phyloP scores from a whole-genome alignment of 2,329 filamentous ascomycete species.

The Arachnomyces sp. region DNA sequence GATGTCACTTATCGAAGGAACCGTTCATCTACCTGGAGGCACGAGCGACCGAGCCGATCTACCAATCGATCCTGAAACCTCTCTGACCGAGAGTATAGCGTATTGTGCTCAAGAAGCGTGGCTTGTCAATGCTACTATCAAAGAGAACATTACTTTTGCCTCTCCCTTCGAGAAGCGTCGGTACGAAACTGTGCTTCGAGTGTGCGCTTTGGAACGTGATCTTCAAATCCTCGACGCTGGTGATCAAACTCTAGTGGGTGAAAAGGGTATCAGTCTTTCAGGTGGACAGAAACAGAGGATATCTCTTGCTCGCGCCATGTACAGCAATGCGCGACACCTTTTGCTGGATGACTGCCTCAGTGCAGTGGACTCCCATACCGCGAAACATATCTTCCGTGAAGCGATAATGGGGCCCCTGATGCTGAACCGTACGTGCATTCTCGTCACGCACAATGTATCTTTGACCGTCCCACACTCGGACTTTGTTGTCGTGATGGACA shows the following conservation, averaged over 20 bases:
- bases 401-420: conserved; percentile 86
- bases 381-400: conserved; percentile 95
- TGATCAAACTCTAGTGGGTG: conserved; percentile 87
- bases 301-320: conserved; percentile 91
- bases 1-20: conserved; percentile 79
- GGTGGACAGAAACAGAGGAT: conserved; percentile 97
- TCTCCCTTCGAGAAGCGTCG: conserved; percentile 70
- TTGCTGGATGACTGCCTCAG: conserved; percentile 92
- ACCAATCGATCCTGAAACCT: conserved; percentile 70
- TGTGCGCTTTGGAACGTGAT: conserved; percentile 85
- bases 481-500: conserved; percentile 77
- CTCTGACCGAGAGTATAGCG: conserved; percentile 82
- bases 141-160: conserved; percentile 91
- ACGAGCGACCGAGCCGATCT: conserved; percentile 74
- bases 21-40: conserved; percentile 77
- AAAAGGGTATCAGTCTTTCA: conserved; percentile 94
- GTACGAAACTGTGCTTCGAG: conserved; percentile 80
- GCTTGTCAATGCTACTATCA: conserved; percentile 92
- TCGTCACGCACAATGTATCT: conserved; percentile 93
- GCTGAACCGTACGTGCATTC: conserved; percentile 79
- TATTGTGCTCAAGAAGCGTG: conserved; percentile 97
- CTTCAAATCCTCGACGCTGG: conserved; percentile 86
- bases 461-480: conserved; percentile 75
- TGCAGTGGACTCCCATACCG: conserved; percentile 93
- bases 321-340: conserved; percentile 85